Evolutionary conservation across 1,284 basidiomycete genomes (phyloP), one percentile per base, ranked within the genome.

Genomic region (Naganishia cerealis): DNA sequence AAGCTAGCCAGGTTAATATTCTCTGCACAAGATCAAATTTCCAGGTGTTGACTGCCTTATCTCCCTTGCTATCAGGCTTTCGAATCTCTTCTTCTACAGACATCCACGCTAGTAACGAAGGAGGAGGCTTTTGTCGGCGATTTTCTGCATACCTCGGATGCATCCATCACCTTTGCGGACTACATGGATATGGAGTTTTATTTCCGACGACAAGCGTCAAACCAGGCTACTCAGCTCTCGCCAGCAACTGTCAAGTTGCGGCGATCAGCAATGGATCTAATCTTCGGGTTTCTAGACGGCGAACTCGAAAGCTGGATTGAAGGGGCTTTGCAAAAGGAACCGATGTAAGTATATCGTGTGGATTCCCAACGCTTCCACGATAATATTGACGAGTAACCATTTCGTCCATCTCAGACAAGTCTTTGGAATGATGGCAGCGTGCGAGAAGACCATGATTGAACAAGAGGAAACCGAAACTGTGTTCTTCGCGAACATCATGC

Each of bases 111-210:
- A 63, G 84, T 98, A 16, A 87, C 88, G 68, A 86, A 86, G 12
- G 95, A 99, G 80, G 88, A 91, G 75, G 87, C 88, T 18, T 98
- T 98, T 80, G 88, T 98, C 71, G 86, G 88, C 10, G 91, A 94
- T 73, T 94, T 98, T 78, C 82, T 99, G 54, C 93, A 95, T 76
- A 90, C 96, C 76, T 89, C 90, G 71, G 92, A 95, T 75, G 86
- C 88, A 54, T 87, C 87, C 29, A 84, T 92, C 21, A 97, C 95
- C 0, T 99, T 94, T 79, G 95, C 95, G 10, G 95, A 98, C 80
- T 94, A 96, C 75, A 92, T 94, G 87, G 88, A 89, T 57, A 82
- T 99, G 70, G 95, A 98, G 77, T 91, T 88, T 66, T 98, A 96
- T 81, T 98, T 97, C 83, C 85, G 91, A 29, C 85, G 94, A 46